Evolutionary conservation across 2,329 filamentous ascomycete genomes (phyloP).

Genomic region (Trichophyton verrucosum): DNA sequence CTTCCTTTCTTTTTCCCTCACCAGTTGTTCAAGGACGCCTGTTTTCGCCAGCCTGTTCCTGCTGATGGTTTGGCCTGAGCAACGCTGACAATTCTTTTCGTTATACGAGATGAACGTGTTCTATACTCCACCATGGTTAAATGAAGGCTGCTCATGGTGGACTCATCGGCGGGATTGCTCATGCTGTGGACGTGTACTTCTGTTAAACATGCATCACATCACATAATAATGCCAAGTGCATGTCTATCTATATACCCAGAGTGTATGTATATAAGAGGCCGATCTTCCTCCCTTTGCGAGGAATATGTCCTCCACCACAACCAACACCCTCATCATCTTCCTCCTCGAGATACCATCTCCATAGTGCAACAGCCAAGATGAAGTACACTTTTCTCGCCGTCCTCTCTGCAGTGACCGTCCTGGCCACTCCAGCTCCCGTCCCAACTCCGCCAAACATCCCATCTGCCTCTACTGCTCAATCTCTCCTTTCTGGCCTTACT

Average conservation of each 20-base stretch:
- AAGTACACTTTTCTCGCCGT: constrained; percentile 12
- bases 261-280: background rate
- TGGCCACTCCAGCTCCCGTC: constrained; percentile 15
- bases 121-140: background rate
- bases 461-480: constrained; percentile 43
- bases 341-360: background rate
- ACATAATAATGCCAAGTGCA: background rate
- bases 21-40: background rate
- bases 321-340: background rate
- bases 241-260: background rate
- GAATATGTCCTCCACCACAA: background rate
- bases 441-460: constrained; percentile 51
- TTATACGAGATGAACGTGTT: background rate
- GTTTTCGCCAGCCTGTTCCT: background rate
- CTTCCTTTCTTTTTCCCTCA: background rate
- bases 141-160: background rate
- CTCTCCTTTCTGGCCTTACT: constrained; percentile 46
- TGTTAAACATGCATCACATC: background rate
- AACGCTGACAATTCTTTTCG: background rate
- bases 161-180: background rate
- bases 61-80: background rate
- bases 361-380: background rate
- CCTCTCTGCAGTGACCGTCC: constrained; percentile 11
- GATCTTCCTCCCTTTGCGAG: background rate
- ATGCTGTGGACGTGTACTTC: background rate